Percentiles rank a stretch among this genome's conserved stretches.
These are phyloP conservation scores for Fimicolochytrium jonesii DNA, from an alignment of 192 early-diverging fungal species.

Conservation along the genomic window DNA sequence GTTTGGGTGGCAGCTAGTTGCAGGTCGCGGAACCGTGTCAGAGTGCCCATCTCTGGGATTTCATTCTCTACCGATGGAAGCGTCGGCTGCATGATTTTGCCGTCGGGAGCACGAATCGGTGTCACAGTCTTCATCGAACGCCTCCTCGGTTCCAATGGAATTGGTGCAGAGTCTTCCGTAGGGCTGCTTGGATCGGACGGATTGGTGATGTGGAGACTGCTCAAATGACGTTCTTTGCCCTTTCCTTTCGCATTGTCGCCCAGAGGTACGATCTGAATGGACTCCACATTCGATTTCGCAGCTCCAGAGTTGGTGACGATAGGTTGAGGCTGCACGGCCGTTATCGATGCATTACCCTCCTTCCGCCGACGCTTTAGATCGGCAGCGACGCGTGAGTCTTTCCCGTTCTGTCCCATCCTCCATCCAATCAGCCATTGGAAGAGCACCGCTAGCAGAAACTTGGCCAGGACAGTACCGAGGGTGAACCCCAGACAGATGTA, in stretches of 20 bases:
- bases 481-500: constrained; percentile 67
- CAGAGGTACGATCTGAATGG: neutral
- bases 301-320: too few relatives aligned
- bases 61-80: constrained; percentile 16
- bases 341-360: neutral
- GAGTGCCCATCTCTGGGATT: constrained; percentile 21
- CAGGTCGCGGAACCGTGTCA: constrained; percentile 29
- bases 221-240: neutral
- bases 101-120: constrained; percentile 10
- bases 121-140: neutral
- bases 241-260: neutral
- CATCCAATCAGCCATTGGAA: constrained; percentile 42
- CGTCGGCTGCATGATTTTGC: constrained; percentile 11
- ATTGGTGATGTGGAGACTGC: neutral
- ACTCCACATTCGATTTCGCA: too few relatives aligned
- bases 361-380: constrained; percentile 11
- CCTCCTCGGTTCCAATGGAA: neutral
- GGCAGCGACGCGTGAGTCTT: constrained; percentile 8
- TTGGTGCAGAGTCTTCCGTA: neutral
- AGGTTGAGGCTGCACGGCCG: too few relatives aligned
- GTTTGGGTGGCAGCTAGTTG: constrained; percentile 28
- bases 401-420: constrained; percentile 28
- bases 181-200: too few relatives aligned
- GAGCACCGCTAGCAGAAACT: constrained; percentile 47
- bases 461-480: constrained; percentile 35